Evolutionary conservation across 2,329 filamentous ascomycete genomes (phyloP).

Genomic region (Colletotrichum sp.): DNA sequence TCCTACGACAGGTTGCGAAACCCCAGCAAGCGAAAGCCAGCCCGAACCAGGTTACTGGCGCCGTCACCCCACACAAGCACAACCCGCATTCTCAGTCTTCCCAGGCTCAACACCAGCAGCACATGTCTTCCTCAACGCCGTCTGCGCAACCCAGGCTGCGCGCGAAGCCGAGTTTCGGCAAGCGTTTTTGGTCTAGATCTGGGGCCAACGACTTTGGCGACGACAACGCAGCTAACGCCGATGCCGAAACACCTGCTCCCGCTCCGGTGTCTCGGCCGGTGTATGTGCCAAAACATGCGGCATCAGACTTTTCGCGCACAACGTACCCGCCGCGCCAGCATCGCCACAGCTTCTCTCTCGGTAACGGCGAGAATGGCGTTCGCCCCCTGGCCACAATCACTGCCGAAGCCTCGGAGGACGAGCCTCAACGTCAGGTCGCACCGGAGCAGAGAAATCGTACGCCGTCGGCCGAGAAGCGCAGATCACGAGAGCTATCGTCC

Average conservation of each 20-base stretch:
- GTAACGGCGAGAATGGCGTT: background rate
- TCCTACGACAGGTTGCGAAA: background rate
- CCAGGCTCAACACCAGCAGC: background rate
- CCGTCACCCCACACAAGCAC: background rate
- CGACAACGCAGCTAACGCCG: background rate
- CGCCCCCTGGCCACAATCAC: background rate
- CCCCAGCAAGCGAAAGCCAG: background rate
- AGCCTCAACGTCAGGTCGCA: background rate
- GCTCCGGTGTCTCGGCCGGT: background rate
- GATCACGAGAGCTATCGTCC: background rate
- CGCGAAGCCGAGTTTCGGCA: conserved; percentile 15
- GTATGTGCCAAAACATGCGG: conserved; percentile 33
- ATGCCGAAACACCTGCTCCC: background rate
- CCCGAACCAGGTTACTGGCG: background rate
- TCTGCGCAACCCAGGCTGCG: conserved; percentile 5
- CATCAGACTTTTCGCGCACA: conserved; percentile 33
- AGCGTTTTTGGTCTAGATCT: conserved; percentile 21
- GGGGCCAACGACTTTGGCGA: conserved; percentile 18
- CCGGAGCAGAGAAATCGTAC: background rate
- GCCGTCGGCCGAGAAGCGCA: background rate
- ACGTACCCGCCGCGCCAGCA: conserved; percentile 19
- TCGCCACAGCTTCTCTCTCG: conserved; percentile 1
- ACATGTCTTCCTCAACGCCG: background rate
- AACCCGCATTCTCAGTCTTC: background rate
- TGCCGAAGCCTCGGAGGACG: background rate